These are phyloP conservation scores for Brettanomyces nanus DNA, from an alignment of 805 yeast species.

Conservation along the genomic window DNA sequence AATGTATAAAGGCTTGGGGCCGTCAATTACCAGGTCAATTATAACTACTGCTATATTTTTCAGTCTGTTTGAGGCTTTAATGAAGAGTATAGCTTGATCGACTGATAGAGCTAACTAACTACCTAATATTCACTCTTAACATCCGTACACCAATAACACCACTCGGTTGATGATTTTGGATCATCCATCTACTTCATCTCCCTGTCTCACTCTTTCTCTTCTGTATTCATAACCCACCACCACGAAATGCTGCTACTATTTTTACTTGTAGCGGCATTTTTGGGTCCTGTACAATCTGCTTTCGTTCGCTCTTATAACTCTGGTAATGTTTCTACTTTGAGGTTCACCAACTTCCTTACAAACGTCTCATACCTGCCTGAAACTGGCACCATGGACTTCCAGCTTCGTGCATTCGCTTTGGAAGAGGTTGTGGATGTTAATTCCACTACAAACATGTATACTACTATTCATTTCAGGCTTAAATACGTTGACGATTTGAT, in stretches of 20 bases:
- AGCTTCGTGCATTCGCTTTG: constrained; percentile 14
- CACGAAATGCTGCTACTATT: too few species aligned
- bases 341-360: constrained; percentile 13
- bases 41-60: constrained; percentile 71
- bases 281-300: background rate
- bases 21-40: constrained; percentile 64
- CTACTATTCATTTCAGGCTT: constrained; percentile 39
- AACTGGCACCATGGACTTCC: constrained; percentile 8
- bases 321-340: background rate
- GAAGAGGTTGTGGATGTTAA: constrained; percentile 35
- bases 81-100: constrained; percentile 49
- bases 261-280: constrained; percentile 1
- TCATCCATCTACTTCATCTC: too few species aligned
- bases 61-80: constrained; percentile 58
- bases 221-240: too few species aligned
- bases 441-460: constrained; percentile 35
- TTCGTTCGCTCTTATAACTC: constrained; percentile 1
- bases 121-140: background rate
- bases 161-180: too few species aligned
- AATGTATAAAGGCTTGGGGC: constrained; percentile 72
- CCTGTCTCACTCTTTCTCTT: too few species aligned
- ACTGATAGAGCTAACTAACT: background rate
- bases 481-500: constrained; percentile 36
- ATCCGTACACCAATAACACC: background rate
- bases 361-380: constrained; percentile 14